phyloP scores from a whole-genome alignment of 495 filamentous ascomycete species.

The Neurospora intermedia region DNA sequence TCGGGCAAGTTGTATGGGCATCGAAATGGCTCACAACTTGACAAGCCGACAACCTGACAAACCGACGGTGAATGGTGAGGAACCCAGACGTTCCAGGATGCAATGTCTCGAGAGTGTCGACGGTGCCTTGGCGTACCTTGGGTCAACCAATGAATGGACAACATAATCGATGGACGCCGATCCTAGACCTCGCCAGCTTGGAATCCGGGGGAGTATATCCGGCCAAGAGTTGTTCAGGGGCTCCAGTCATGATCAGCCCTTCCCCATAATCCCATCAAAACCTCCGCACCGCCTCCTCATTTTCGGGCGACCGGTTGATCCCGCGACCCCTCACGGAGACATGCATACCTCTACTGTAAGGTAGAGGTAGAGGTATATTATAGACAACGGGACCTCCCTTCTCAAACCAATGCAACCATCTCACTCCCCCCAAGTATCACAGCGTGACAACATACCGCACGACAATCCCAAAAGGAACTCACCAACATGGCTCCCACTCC shows the following conservation, averaged over 20 bases:
- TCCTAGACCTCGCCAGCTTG: not conserved
- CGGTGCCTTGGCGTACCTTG: not conserved
- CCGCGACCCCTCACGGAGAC: not conserved
- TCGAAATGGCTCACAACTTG: not conserved
- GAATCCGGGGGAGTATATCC: not conserved
- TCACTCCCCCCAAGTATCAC: not conserved
- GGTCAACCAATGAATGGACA: not conserved
- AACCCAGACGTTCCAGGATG: not conserved
- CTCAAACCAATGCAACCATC: not conserved
- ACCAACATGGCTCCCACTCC: constrained; percentile 12
- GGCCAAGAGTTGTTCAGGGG: not conserved
- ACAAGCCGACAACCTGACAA: not conserved
- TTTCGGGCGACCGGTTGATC: not conserved
- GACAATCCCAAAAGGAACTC: not conserved
- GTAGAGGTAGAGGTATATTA: not conserved
- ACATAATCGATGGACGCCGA: not conserved
- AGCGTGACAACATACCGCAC: not conserved
- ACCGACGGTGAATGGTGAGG: not conserved
- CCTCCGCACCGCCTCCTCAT: not conserved
- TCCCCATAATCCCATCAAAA: not conserved
- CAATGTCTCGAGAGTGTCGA: not conserved
- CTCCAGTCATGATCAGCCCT: not conserved
- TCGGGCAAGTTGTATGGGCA: not conserved
- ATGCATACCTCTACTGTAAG: not conserved
- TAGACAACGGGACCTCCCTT: not conserved